Conservation (phyloP, 345 rosid species). For the Raphanus sativus region DNA sequence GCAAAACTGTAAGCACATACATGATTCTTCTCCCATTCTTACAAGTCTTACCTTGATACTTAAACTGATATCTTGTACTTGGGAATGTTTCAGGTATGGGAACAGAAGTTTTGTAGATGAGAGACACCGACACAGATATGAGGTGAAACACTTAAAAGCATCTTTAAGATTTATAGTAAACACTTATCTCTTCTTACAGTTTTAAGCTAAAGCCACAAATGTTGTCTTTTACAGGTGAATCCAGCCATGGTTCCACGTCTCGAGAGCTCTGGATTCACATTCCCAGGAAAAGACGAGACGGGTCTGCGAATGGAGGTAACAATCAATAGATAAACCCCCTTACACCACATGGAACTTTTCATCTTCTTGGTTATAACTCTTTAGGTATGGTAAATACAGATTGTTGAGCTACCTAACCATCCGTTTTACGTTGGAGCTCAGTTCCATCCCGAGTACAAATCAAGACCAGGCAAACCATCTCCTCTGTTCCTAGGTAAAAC, state of each 20-base stretch:
- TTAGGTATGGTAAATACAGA: conserved; percentile 45
- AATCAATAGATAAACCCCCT: background rate
- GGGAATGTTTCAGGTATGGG: conserved; percentile 60
- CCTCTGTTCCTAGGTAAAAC: conserved; percentile 78
- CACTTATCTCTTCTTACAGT: background rate
- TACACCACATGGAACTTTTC: background rate
- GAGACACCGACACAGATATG: conserved; percentile 95
- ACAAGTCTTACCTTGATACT: no score
- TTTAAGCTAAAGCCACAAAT: background rate
- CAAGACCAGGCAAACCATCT: conserved; percentile 94
- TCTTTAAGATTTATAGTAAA: conserved; percentile 8
- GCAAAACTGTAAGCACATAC: conserved; percentile 39
- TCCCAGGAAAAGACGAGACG: conserved; percentile 89
- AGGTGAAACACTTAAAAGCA: conserved; percentile 45
- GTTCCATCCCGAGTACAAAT: conserved; percentile 96
- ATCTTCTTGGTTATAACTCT: conserved; percentile 6
- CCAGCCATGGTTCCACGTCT: conserved; percentile 72
- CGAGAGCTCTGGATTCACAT: conserved; percentile 76
- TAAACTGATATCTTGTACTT: background rate
- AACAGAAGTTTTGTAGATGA: conserved; percentile 69
- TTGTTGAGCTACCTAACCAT: conserved; percentile 65
- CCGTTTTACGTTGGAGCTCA: conserved; percentile 81
- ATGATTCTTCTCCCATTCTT: background rate
- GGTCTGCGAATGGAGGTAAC: conserved; percentile 87
- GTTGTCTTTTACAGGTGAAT: conserved; percentile 61